Percentiles rank a stretch among this genome's conserved stretches.
phyloP scores from a whole-genome alignment of 805 yeast species.

The Candida xiaguanensis region DNA sequence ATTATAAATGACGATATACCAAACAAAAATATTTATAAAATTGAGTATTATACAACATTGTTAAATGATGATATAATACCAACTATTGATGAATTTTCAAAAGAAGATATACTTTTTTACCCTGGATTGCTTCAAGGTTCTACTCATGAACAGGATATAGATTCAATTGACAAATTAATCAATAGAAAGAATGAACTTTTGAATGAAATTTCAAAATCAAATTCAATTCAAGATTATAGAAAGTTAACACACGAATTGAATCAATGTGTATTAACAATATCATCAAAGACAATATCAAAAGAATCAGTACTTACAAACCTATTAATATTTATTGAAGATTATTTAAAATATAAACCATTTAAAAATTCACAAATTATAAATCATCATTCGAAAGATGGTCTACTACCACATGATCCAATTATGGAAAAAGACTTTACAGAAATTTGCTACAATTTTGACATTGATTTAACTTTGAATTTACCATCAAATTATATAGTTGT shows the following conservation, averaged over 20 bases:
- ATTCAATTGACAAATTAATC: constrained; percentile 15
- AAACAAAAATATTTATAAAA: constrained; percentile 10
- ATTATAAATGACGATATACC: constrained; percentile 28
- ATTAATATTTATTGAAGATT: constrained; percentile 19
- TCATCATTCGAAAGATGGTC: constrained; percentile 6
- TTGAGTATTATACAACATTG: constrained; percentile 1
- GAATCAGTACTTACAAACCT: constrained; percentile 13
- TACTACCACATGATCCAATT: constrained; percentile 12
- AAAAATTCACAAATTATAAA: constrained; percentile 17
- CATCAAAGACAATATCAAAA: constrained; percentile 19
- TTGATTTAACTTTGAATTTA: constrained; percentile 10
- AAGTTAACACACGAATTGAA: constrained; percentile 14
- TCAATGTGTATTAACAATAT: constrained; percentile 16
- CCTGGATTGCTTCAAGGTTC: constrained; percentile 1
- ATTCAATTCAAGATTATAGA: constrained; percentile 13
- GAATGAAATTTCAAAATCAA: constrained; percentile 6
- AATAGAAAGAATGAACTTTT: constrained; percentile 14
- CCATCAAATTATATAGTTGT: constrained; percentile 52
- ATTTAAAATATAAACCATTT: constrained; percentile 17
- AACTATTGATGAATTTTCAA: neutral
- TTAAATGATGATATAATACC: neutral
- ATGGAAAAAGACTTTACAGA: neutral
- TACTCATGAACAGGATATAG: constrained; percentile 3
- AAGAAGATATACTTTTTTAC: neutral
- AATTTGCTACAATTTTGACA: constrained; percentile 11